Base-by-base conservation (phyloP, 768 basidiomycete species). In the Termitomyces sp. region DNA sequence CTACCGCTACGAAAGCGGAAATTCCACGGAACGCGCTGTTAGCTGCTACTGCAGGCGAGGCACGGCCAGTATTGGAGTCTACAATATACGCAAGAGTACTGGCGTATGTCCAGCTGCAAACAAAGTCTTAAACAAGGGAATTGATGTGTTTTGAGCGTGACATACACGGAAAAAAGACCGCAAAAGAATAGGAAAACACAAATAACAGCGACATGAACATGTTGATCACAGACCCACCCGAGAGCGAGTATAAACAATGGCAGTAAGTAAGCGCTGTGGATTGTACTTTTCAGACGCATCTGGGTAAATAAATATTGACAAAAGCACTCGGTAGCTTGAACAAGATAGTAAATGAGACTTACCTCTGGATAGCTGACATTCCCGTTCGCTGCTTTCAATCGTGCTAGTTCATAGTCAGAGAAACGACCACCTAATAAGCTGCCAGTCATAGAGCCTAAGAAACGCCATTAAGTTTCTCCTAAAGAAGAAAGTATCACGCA, bases 61-160 rank as follows among this genome's bases (percentile, higher is more conserved):
- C 89, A 28, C 88, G 81, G 12, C 93, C 94, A 6, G 78, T 76
- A 68, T 95, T 97, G 3, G 91, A 84, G 63, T 97, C 93, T 18
- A 94, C 91, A 35, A 94, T 77, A 65, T 94, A 95, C 0, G 93
- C 88, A 30, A 95, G 72, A 0, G 88, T 87, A 50, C 84, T 83
- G 14, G 84, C 72, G 66, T 89, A 88, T 50, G 86, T 82, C 71
- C 73, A 77, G 52, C 76, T 77, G 26, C 13, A n/a, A 52, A 32
- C 6, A 28, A 20, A 32, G 20, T 43, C 40, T 13, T n/a, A 14
- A 18, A 26, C 10, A 7, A 46, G 14, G 22, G 14, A 20, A 10
- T 20, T 7, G 1, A 16, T 45, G 13, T 44, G 69, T 33, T 26
- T 18, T 18, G 0, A 26, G 24, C 2, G 36, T n/a, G 16, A 26